These are phyloP conservation scores for Fusarium ambrosium DNA, from an alignment of 2,329 filamentous ascomycete species.

Conservation along the genomic window DNA sequence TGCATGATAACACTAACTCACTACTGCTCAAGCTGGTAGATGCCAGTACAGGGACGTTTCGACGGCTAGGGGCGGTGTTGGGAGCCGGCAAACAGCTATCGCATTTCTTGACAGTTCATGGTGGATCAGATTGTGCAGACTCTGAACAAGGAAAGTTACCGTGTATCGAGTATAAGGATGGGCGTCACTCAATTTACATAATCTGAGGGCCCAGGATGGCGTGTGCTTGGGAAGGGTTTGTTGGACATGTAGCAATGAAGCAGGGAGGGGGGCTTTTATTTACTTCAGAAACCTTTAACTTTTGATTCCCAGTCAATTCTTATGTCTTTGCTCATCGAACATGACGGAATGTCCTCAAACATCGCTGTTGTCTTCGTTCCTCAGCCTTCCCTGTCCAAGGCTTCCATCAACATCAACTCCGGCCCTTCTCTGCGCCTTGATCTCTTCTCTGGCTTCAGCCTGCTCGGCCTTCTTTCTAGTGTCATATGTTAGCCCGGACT, in stretches of 20 bases:
- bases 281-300: no score
- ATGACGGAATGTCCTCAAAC: no score
- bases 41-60: background rate
- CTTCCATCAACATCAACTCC: slow-evolving; percentile 38
- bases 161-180: background rate
- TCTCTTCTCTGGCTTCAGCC: slow-evolving; percentile 32
- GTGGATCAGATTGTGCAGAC: background rate
- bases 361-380: slow-evolving; percentile 32
- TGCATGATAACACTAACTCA: no score
- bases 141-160: background rate
- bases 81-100: no score
- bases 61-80: background rate
- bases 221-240: no score
- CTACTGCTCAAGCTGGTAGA: no score
- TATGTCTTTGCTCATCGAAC: no score
- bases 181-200: background rate
- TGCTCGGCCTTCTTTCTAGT: slow-evolving; percentile 41
- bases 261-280: no score
- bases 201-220: background rate
- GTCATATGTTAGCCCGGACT: background rate
- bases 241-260: no score
- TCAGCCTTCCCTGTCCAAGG: slow-evolving; percentile 28
- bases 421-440: slow-evolving; percentile 35
- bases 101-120: background rate
- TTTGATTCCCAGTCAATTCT: no score